Evolutionary conservation across 192 early-diverging fungal genomes (phyloP).

Genomic region (Umbelopsis ramanniana): DNA sequence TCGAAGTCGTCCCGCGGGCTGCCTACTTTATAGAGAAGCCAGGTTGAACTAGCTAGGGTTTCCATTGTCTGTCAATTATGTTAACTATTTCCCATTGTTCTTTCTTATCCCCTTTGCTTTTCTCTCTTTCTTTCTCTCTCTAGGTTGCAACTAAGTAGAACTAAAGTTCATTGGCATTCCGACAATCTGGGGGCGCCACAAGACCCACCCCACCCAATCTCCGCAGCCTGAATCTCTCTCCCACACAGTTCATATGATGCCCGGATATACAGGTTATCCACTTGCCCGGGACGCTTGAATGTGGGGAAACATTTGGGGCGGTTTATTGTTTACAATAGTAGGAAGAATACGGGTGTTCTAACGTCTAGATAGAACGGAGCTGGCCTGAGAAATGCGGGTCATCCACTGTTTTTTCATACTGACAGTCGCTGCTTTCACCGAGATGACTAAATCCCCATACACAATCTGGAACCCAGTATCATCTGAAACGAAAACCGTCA

Average conservation of each 20-base stretch:
- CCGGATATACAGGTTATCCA: too few species aligned
- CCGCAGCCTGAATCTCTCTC: not conserved
- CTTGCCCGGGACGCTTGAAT: too few species aligned
- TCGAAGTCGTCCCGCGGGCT: not conserved
- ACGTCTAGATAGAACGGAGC: slow-evolving; percentile 23
- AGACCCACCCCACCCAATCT: not conserved
- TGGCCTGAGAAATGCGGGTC: slow-evolving; percentile 42
- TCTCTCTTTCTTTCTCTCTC: not conserved
- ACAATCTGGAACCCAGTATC: slow-evolving; percentile 67
- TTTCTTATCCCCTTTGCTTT: not conserved
- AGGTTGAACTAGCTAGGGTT: not conserved
- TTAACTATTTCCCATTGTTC: not conserved
- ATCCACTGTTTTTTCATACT: slow-evolving; percentile 69
- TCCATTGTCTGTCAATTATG: slow-evolving; percentile 16
- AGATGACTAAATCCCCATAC: slow-evolving; percentile 54
- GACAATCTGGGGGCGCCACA: slow-evolving; percentile 22
- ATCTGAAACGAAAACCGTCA: slow-evolving; percentile 30
- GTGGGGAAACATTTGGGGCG: too few species aligned
- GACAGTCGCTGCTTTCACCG: slow-evolving; percentile 52
- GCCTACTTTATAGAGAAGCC: not conserved
- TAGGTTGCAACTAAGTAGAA: not conserved
- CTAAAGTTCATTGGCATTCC: not conserved
- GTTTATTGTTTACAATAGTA: too few species aligned
- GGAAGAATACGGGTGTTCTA: too few species aligned
- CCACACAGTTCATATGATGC: not conserved